These are phyloP conservation scores for Plantago ovata DNA, from an alignment of 257 asterid genomes.

Conservation along the genomic window DNA sequence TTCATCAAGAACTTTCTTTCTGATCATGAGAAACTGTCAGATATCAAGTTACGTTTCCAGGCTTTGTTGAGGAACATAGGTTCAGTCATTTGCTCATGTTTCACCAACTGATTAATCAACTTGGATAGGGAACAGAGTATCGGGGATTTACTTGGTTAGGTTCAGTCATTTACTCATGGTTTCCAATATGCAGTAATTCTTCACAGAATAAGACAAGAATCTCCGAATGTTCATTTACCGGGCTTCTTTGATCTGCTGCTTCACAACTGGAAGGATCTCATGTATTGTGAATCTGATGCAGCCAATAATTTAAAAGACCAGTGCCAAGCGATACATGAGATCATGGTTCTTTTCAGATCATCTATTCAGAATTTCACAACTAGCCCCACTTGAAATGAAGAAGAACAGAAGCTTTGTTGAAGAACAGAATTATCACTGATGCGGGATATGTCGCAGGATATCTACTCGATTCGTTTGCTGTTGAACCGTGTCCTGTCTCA, in stretches of 20 bases:
- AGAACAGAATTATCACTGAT: background rate
- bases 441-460: slow-evolving; percentile 6
- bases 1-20: background rate
- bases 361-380: background rate
- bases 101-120: background rate
- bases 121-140: no score
- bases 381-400: background rate
- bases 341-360: background rate
- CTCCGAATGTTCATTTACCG: background rate
- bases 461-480: background rate
- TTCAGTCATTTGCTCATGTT: background rate
- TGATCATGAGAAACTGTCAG: background rate
- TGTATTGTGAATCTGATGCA: background rate
- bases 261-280: slow-evolving; percentile 2
- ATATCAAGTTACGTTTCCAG: background rate
- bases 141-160: background rate
- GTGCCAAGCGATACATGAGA: background rate
- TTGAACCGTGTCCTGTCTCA: slow-evolving; percentile 3
- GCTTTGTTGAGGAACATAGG: background rate
- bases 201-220: background rate
- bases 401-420: background rate
- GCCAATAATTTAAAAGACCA: background rate
- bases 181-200: no score
- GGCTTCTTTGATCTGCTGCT: background rate
- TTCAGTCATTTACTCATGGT: background rate